These are phyloP conservation scores for Angomonas ambiguus DNA, from an alignment of 208 protist genomes.

Conservation along the genomic window DNA sequence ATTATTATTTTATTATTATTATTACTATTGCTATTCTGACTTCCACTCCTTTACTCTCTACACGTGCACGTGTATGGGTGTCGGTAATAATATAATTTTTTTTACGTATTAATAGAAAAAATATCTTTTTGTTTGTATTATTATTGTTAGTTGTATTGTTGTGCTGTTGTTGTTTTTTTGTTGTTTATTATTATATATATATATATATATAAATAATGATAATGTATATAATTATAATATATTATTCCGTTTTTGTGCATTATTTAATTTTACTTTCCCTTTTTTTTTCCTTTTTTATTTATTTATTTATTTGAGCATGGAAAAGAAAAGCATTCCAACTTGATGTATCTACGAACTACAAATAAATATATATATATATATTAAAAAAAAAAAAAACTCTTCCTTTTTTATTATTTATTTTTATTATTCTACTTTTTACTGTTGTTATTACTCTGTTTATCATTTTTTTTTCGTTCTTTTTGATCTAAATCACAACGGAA, in stretches of 20 bases:
- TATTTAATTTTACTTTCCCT: conserved; percentile 4
- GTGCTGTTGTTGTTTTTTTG: conserved; percentile 3
- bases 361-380: conserved; percentile 6
- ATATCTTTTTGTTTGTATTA: background rate
- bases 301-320: background rate
- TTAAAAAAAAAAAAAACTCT: background rate
- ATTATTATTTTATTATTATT: conserved; percentile 3
- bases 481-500: no score
- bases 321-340: background rate
- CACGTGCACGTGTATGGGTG: background rate
- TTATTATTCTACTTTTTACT: background rate
- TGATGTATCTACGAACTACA: background rate
- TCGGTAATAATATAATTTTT: no score
- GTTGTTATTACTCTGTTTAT: background rate
- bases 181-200: conserved; percentile 6
- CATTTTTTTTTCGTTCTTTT: conserved; percentile 6
- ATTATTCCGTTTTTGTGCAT: background rate
- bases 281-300: conserved; percentile 3
- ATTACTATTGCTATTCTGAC: background rate
- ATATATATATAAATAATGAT: no score
- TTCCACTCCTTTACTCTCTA: background rate
- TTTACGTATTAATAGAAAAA: background rate
- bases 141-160: background rate
- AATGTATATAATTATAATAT: no score
- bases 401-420: conserved; percentile 6